Evolutionary conservation across 768 basidiomycete genomes (phyloP), one percentile per base, ranked within the genome.

Genomic region (Royoungia palumana): DNA sequence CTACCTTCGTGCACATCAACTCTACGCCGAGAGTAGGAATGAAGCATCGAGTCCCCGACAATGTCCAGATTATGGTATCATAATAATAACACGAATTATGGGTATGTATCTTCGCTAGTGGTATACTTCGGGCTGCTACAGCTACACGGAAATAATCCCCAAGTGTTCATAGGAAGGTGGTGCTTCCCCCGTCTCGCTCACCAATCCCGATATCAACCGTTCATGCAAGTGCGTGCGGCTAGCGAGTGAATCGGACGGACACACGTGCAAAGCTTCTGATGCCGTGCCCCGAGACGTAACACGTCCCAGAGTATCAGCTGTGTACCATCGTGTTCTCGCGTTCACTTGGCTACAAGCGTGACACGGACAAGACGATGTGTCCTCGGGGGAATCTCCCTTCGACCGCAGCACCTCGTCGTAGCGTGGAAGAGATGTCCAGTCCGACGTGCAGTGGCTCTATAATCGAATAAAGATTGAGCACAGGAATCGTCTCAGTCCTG

Each of bases 391-490:
- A 12, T 41, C 51, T 2, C 17, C 35, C 9, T 40, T 57, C 24
- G 51, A 58, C 45, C 17, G 46, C 4, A 34, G 24, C 11, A 55
- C 67, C 45, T 80, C 74, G 1, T 79, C 72, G 61, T 94, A 94
- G 3, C 80, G 78, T 2, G 93, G 91, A 9, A 96, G 82, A 4
- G 82, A 78, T 49, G 77, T 82, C 81, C 82, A 87, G 52, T 90
- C 83, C 0, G 85, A 79, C 57, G 89, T 85, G 62, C 90, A 94
- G 19, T 83, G 82, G 65, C 89, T 92, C 87, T 89, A 56, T 10
- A 36, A 19, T 39, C 13, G 35, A 44, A 43, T 34, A 30, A 36
- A 24, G 17, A 40, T 24, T 39, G 6, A 3, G 43, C 12, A n/a
- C 11, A 17, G 22, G 13, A 47, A 36, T 6, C 16, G 30, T 36